A percentile compares a stretch with the other conserved stretches of the same genome.
Evolutionary conservation across 352 stramenopile species (phyloP).

Genomic region (Globisporangium solare): DNA sequence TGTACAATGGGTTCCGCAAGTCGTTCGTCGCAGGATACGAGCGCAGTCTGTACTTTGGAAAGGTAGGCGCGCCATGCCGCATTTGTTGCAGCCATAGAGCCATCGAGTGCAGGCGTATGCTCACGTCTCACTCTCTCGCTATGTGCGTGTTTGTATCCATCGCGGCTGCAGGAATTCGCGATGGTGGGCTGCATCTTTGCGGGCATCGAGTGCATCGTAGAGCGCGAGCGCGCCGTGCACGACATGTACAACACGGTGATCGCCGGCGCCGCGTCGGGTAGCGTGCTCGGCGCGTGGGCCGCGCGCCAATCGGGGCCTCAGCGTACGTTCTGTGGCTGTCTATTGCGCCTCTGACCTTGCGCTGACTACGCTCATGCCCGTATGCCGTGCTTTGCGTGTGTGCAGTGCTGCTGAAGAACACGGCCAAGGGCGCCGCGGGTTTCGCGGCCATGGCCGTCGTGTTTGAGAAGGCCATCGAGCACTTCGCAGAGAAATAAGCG

Average conservation of each 20-base stretch:
- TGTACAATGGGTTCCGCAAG: conserved; percentile 84
- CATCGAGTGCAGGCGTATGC: conserved; percentile 1
- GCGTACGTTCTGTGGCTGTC: conserved; percentile 26
- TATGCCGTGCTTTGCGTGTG: conserved; percentile 8
- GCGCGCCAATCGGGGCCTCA: conserved; percentile 57
- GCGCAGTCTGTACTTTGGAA: conserved; percentile 85
- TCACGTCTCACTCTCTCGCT: background rate
- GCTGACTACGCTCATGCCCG: background rate
- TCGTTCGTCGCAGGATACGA: conserved; percentile 70
- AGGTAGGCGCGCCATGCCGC: conserved; percentile 25
- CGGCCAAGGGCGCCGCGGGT: conserved; percentile 64
- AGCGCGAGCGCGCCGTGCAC: conserved; percentile 71
- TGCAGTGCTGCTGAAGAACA: conserved; percentile 70
- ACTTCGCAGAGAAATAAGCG: conserved; percentile 32
- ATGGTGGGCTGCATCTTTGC: conserved; percentile 79
- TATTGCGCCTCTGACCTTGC: background rate
- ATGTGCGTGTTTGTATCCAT: background rate
- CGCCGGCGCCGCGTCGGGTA: conserved; percentile 63
- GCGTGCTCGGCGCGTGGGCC: conserved; percentile 60
- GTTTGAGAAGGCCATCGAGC: conserved; percentile 81
- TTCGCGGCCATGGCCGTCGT: conserved; percentile 83
- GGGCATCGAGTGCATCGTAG: conserved; percentile 78
- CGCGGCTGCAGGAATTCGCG: conserved; percentile 60
- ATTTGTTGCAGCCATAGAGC: background rate
- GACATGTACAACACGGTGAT: conserved; percentile 79